A percentile compares a stretch with the other conserved stretches of the same genome.
Evolutionary conservation across 129 eudicot species (phyloP).

Genomic region (Solidago caesia): DNA sequence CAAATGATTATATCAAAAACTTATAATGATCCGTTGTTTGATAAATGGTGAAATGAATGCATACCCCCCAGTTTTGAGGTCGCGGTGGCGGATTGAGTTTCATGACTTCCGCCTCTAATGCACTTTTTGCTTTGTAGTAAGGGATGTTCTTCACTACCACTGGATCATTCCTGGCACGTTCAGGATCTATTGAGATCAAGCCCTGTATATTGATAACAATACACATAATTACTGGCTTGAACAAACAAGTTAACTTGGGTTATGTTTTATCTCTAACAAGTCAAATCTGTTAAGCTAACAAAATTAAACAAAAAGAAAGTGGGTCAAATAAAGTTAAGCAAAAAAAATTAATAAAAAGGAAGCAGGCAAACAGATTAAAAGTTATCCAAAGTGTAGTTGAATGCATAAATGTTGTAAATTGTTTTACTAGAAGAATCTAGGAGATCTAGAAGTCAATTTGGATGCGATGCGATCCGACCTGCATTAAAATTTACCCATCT

Average conservation of each 20-base stretch:
- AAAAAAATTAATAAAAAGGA: not conserved
- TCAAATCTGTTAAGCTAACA: not conserved
- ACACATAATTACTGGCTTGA: not conserved
- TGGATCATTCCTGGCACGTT: slow-evolving; percentile 84
- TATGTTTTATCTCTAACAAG: not conserved
- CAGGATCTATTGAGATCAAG: slow-evolving; percentile 75
- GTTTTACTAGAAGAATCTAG: too few relatives aligned
- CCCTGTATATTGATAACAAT: slow-evolving; percentile 47
- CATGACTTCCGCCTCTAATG: slow-evolving; percentile 79
- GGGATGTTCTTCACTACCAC: slow-evolving; percentile 78
- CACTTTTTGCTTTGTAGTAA: slow-evolving; percentile 65
- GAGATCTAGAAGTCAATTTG: too few relatives aligned
- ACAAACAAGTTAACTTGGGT: not conserved
- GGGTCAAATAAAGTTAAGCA: not conserved
- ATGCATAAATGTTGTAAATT: too few relatives aligned
- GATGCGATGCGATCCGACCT: not conserved
- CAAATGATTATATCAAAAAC: slow-evolving; percentile 6
- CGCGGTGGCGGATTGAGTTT: slow-evolving; percentile 94
- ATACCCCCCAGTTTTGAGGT: slow-evolving; percentile 95
- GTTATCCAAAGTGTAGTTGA: too few relatives aligned
- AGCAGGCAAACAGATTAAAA: too few relatives aligned
- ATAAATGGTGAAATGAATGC: slow-evolving; percentile 22
- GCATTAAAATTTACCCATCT: not conserved
- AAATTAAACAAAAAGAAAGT: not conserved
- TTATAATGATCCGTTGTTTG: not conserved